Evolutionary conservation across 1,139 yeast genomes (phyloP), one percentile per base, ranked within the genome.

Genomic region (Debaryomyces sp.): DNA sequence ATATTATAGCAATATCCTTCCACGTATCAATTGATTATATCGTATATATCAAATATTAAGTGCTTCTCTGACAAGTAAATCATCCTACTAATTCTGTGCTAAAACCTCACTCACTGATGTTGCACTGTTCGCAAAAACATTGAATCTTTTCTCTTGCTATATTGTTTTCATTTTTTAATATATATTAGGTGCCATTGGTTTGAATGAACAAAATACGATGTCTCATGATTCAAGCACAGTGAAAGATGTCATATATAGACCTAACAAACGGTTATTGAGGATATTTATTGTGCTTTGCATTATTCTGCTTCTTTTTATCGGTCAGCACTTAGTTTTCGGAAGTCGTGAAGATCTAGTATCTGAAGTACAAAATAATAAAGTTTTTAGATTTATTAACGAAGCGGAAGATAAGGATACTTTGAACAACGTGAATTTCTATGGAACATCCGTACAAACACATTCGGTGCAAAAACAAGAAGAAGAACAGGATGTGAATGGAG

Each of bases 261-360:
- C 43, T 15, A 41, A 41, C 27, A 41, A 41, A 12, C 32, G 43
- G 18, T 18, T 41, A 8, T 5, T 41, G 12, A 29, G 43, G 36
- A 41, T 41, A 18, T 10, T 41, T 27, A n/a, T 21, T 15, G 24
- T 41, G 22, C 22, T 41, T 21, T 17, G 22, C 6, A 32, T 41
- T 7, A n/a, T 29, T 15, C 21, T 41, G 12, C 27, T 41, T 21
- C 35, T 41, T 4, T 21, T 32, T 15, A 18, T 37, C 18, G 15
- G 30, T 15, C 30, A 37, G 10, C 21, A 35, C 8, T 12, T 26
- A 10, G 8, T 37, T n/a, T n/a, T 37, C n/a, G 30, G 22, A 13
- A 3, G n/a, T 15, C 15, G 18, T 24, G 13, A 37, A 23, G 21
- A 24, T 8, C 30, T 15, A 8, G 30, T 6, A 37, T 13, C 29